These are phyloP conservation scores for Trichosanthes cucumerina DNA, from an alignment of 306 rosid genomes.

Conservation along the genomic window DNA sequence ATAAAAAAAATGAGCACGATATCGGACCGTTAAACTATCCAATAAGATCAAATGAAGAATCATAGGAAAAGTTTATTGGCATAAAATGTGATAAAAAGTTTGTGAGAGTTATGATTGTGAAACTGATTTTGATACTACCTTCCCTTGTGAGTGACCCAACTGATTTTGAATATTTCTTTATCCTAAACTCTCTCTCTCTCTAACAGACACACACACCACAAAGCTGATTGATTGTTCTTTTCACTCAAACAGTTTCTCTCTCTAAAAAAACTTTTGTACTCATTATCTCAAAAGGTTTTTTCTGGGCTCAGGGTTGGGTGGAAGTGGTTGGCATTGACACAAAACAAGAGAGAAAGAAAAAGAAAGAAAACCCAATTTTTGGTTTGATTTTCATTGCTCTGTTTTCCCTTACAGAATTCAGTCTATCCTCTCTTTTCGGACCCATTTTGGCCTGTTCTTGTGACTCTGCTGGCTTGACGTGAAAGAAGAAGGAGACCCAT, in stretches of 20 bases:
- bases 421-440: conserved; percentile 14
- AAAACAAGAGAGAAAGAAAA: conserved; percentile 8
- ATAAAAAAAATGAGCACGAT: too few relatives aligned
- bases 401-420: conserved; percentile 20
- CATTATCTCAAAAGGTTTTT: background rate
- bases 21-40: too few relatives aligned
- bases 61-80: background rate
- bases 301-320: conserved; percentile 8
- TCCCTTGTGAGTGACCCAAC: background rate
- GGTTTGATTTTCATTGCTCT: conserved; percentile 20
- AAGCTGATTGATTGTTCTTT: conserved; percentile 19
- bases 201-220: conserved; percentile 15
- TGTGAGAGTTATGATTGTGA: background rate
- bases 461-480: conserved; percentile 5
- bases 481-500: conserved; percentile 14
- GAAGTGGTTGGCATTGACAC: conserved; percentile 16
- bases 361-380: background rate
- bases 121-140: background rate
- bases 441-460: conserved; percentile 13
- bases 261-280: background rate
- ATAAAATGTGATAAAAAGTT: background rate
- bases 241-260: background rate
- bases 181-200: background rate
- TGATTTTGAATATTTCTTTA: background rate
- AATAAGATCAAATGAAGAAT: background rate